These are phyloP conservation scores for Sequoiadendron giganteum DNA, from an alignment of 75 land plant genomes.

Conservation along the genomic window DNA sequence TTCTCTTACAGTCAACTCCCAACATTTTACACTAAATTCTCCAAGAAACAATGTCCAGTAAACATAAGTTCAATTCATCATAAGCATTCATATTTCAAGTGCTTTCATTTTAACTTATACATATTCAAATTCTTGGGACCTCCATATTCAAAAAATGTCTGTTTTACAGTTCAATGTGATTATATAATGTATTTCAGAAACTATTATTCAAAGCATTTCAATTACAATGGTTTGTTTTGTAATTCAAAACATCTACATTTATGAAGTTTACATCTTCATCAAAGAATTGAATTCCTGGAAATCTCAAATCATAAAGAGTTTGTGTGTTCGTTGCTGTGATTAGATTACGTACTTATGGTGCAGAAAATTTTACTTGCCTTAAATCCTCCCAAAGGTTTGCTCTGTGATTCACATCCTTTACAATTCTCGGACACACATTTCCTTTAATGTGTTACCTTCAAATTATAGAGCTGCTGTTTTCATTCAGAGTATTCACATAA, in stretches of 20 bases:
- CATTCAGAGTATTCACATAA: background rate
- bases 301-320: background rate
- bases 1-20: background rate
- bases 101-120: background rate
- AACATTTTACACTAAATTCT: background rate
- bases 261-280: background rate
- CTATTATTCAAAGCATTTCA: background rate
- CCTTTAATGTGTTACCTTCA: too few species aligned
- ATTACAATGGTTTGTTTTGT: background rate
- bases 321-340: background rate
- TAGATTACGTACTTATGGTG: background rate
- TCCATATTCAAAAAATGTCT: background rate
- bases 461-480: background rate
- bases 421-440: background rate
- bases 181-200: too few species aligned
- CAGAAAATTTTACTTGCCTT: background rate
- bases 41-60: background rate
- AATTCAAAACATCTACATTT: background rate
- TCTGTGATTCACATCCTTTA: background rate
- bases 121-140: background rate
- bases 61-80: background rate
- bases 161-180: too few species aligned
- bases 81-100: background rate
- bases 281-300: background rate
- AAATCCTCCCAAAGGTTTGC: background rate